phyloP scores from a whole-genome alignment of 495 filamentous ascomycete species.

The Sphaerosporella brunnea region DNA sequence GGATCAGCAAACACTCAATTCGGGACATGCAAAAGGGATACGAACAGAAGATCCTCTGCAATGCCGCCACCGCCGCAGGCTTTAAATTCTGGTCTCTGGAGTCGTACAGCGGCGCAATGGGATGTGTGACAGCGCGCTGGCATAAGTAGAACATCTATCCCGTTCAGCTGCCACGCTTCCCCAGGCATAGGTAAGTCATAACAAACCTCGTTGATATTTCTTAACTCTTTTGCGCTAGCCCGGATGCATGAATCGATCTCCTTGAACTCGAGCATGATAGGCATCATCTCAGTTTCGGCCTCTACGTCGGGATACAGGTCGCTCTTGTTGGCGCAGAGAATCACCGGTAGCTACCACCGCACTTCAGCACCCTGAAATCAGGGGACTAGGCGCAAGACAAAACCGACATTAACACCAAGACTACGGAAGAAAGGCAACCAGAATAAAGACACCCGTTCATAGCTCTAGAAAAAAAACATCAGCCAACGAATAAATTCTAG shows the following conservation, averaged over 20 bases:
- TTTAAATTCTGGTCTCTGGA: conserved; percentile 78
- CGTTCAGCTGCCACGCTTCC: background rate
- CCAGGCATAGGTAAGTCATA: conserved; percentile 1
- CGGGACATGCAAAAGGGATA: background rate
- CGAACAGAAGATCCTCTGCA: conserved; percentile 72
- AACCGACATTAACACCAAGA: conserved; percentile 76
- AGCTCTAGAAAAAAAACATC: conserved; percentile 49
- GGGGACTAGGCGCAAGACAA: no score
- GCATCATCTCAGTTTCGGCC: conserved; percentile 91
- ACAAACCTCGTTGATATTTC: conserved; percentile 77
- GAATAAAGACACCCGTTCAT: conserved; percentile 89
- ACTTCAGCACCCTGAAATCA: background rate
- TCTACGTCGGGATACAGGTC: conserved; percentile 60
- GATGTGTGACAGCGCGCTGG: conserved; percentile 96
- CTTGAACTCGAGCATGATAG: conserved; percentile 95
- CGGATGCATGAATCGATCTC: conserved; percentile 97
- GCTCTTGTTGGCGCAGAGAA: conserved; percentile 92
- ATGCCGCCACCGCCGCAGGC: conserved; percentile 64
- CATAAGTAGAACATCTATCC: conserved; percentile 60
- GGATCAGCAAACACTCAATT: background rate
- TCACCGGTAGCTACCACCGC: conserved; percentile 41
- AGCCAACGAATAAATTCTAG: conserved; percentile 3
- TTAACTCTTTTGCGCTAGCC: conserved; percentile 81
- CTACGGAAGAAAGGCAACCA: conserved; percentile 85
- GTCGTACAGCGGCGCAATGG: conserved; percentile 89